phyloP scores from a whole-genome alignment of 148 eudicot genomes.

The Polygonum aviculare region DNA sequence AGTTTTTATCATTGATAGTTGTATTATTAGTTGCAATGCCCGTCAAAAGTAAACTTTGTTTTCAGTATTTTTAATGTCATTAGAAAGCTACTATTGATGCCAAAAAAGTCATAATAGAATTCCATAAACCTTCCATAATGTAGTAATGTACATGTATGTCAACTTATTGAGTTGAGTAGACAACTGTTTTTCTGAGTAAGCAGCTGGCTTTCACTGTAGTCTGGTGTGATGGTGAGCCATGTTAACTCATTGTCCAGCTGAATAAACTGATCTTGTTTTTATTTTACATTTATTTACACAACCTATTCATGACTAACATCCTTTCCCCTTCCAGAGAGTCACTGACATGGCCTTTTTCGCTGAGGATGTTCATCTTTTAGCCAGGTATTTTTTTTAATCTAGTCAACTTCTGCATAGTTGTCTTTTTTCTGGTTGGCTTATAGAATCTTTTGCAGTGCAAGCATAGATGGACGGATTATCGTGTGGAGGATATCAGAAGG shows the following conservation, averaged over 20 bases:
- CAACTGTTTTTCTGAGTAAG: not conserved
- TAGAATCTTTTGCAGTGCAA: slow-evolving; percentile 53
- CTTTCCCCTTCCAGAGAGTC: slow-evolving; percentile 56
- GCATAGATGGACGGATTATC: slow-evolving; percentile 88
- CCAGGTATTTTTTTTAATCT: slow-evolving; percentile 49
- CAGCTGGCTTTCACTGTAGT: not conserved
- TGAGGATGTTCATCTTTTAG: slow-evolving; percentile 96
- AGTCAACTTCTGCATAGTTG: not conserved
- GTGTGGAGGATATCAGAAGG: slow-evolving; percentile 94
- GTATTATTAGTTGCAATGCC: not conserved
- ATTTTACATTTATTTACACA: not conserved
- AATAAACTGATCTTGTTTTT: not conserved
- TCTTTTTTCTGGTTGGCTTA: slow-evolving; percentile 15
- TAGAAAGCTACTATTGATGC: not conserved
- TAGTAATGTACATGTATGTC: not conserved
- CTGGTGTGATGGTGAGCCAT: not conserved
- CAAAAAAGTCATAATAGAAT: not conserved
- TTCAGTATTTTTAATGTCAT: not conserved
- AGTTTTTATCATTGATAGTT: not conserved
- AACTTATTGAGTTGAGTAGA: not conserved
- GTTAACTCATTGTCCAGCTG: not conserved
- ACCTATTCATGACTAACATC: not conserved
- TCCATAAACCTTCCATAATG: not conserved
- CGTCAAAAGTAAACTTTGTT: not conserved
- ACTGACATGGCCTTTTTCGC: slow-evolving; percentile 99